phyloP scores from a whole-genome alignment of 192 early-diverging fungal genomes.

The Dimargaris cristalligena region DNA sequence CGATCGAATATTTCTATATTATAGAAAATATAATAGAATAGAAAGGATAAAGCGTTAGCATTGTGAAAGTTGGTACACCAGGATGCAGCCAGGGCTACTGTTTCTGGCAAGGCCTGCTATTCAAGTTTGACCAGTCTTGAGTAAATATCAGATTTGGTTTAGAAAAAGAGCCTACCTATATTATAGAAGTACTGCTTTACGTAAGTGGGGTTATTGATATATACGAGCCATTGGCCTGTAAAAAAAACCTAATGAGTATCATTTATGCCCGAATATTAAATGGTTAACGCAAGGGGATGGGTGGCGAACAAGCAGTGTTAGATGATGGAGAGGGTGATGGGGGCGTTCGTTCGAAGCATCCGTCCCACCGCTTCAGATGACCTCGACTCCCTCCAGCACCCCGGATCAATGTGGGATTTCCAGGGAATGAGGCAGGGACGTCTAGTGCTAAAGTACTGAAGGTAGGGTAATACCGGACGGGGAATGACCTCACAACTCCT shows the following conservation, averaged over 20 bases:
- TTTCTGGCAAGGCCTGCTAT: not conserved
- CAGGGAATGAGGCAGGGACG: not conserved
- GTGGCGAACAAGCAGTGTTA: too few relatives aligned
- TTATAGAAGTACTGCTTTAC: conserved; percentile 4
- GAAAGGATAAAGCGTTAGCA: not conserved
- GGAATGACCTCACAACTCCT: not conserved
- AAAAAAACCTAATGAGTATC: not conserved
- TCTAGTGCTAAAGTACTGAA: too few relatives aligned
- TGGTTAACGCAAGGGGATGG: not conserved
- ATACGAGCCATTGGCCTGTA: conserved; percentile 2
- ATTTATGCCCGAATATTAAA: not conserved
- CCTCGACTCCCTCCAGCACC: not conserved
- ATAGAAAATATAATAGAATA: not conserved
- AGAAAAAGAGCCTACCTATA: not conserved
- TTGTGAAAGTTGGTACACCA: not conserved
- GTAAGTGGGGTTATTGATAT: not conserved
- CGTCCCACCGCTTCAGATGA: not conserved
- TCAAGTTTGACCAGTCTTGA: not conserved
- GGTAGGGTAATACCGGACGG: not conserved
- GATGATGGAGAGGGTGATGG: not conserved
- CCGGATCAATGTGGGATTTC: not conserved
- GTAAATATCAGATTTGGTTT: not conserved
- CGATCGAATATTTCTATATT: conserved; percentile 4
- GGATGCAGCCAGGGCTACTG: not conserved
- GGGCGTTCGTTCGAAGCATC: not conserved